These are phyloP conservation scores for Ilex asprella DNA, from an alignment of 257 asterid species.

Conservation along the genomic window DNA sequence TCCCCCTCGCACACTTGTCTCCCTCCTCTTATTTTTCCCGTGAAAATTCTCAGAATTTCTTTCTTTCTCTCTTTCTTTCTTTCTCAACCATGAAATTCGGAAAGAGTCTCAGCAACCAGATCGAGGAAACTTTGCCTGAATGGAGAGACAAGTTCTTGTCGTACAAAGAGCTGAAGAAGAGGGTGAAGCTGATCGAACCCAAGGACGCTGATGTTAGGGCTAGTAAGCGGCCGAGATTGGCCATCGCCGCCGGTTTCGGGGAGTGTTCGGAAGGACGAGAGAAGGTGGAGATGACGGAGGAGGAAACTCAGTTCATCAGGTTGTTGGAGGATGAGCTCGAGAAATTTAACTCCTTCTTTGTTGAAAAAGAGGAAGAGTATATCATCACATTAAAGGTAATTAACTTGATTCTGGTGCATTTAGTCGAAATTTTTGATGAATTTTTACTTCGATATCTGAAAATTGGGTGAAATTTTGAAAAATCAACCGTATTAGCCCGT, in stretches of 20 bases:
- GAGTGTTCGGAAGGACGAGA: slow-evolving; percentile 20
- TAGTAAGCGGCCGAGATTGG: slow-evolving; percentile 8
- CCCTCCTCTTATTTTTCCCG: background rate
- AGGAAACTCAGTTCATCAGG: slow-evolving; percentile 62
- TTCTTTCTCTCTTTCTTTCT: background rate
- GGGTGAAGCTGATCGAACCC: slow-evolving; percentile 61
- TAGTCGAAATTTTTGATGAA: no score
- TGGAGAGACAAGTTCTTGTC: slow-evolving; percentile 92
- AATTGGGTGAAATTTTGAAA: no score
- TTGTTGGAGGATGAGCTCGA: slow-evolving; percentile 87
- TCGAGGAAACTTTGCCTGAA: slow-evolving; percentile 88
- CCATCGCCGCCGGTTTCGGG: slow-evolving; percentile 3
- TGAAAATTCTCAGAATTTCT: background rate
- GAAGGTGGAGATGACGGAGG: slow-evolving; percentile 47
- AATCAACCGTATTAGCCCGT: no score
- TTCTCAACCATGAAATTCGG: slow-evolving; percentile 64
- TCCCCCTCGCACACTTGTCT: background rate
- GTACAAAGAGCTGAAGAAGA: slow-evolving; percentile 86
- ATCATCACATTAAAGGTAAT: slow-evolving; percentile 74
- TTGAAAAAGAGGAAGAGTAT: slow-evolving; percentile 85
- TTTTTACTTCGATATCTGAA: no score
- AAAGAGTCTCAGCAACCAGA: slow-evolving; percentile 80
- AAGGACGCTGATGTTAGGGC: slow-evolving; percentile 16
- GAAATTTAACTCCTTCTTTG: slow-evolving; percentile 81
- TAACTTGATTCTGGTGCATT: background rate